phyloP scores from a whole-genome alignment of 495 filamentous ascomycete species.

The Cercophora scortea region DNA sequence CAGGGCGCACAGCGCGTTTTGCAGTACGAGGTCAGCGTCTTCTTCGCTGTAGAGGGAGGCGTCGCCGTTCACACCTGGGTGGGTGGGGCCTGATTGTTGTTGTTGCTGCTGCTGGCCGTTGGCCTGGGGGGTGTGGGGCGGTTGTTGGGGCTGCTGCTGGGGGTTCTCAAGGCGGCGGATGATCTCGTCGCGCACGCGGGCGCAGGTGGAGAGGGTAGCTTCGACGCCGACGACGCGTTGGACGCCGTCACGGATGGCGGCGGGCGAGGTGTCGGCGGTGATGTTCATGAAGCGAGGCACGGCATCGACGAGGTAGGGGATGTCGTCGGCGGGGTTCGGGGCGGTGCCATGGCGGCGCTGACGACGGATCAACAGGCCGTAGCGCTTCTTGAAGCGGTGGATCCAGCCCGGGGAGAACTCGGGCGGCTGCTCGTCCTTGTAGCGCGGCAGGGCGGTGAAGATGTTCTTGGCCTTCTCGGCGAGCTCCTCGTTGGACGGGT shows the following conservation, averaged over 20 bases:
- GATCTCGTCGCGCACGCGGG: conserved; percentile 42
- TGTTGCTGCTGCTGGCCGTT: not conserved
- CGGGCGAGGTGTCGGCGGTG: conserved; percentile 35
- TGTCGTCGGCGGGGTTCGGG: conserved; percentile 36
- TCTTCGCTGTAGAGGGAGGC: conserved; percentile 25
- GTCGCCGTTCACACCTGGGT: conserved; percentile 10
- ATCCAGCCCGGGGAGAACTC: conserved; percentile 50
- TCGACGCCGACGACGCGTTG: conserved; percentile 40
- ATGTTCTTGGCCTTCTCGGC: conserved; percentile 45
- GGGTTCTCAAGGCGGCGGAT: conserved; percentile 34
- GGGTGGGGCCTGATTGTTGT: not conserved
- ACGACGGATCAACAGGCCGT: conserved; percentile 40
- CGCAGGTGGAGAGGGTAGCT: conserved; percentile 36
- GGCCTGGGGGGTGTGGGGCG: conserved; percentile 1
- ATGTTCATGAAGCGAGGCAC: conserved; percentile 42
- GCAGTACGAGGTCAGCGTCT: conserved; percentile 43
- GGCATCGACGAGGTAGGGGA: conserved; percentile 40
- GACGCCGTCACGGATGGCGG: conserved; percentile 38
- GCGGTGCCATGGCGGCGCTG: conserved; percentile 37
- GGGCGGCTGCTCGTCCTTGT: conserved; percentile 40
- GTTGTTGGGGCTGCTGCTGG: conserved; percentile 12
- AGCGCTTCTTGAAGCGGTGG: conserved; percentile 47
- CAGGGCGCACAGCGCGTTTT: conserved; percentile 39
- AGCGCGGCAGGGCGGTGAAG: conserved; percentile 39
- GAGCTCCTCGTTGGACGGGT: conserved; percentile 44